A percentile compares a stretch with the other conserved stretches of the same genome.
phyloP scores from a whole-genome alignment of 2,329 filamentous ascomycete genomes.

The Monosporascus sp. region DNA sequence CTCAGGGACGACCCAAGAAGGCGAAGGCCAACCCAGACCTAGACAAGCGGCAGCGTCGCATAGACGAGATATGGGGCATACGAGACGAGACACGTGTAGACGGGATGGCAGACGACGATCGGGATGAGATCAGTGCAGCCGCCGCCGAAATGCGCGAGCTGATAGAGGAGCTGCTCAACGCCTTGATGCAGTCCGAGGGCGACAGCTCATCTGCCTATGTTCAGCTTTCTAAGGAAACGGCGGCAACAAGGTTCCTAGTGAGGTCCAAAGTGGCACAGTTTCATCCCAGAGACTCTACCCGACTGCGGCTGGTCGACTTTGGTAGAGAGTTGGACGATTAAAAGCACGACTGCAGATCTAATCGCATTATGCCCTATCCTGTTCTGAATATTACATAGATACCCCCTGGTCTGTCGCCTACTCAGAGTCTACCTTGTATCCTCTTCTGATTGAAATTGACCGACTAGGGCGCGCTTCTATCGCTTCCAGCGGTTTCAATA shows the following conservation, averaged over 20 bases:
- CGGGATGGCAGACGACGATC: slow-evolving; percentile 22
- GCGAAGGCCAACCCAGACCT: slow-evolving; percentile 36
- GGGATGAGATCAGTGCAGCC: slow-evolving; percentile 46
- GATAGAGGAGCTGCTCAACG: slow-evolving; percentile 56
- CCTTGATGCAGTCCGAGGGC: slow-evolving; percentile 47
- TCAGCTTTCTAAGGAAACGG: slow-evolving; percentile 52
- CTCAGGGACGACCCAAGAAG: slow-evolving; percentile 52
- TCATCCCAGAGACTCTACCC: slow-evolving; percentile 57
- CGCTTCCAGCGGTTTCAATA: no score
- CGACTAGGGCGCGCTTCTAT: no score
- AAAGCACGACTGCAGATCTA: not conserved
- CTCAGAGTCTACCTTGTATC: not conserved
- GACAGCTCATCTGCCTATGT: slow-evolving; percentile 55
- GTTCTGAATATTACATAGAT: not conserved
- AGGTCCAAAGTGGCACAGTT: slow-evolving; percentile 62
- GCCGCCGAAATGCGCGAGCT: slow-evolving; percentile 54
- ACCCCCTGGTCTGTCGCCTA: not conserved
- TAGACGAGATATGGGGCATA: slow-evolving; percentile 59
- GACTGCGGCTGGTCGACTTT: slow-evolving; percentile 57
- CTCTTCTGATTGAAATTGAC: no score
- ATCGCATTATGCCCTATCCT: not conserved
- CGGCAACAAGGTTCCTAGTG: slow-evolving; percentile 58
- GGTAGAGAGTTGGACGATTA: slow-evolving; percentile 56
- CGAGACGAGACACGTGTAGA: slow-evolving; percentile 18
- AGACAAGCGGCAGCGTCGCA: slow-evolving; percentile 52